Evolutionary conservation across 768 basidiomycete genomes (phyloP), one percentile per base, ranked within the genome.

Genomic region (Amanita fuliginea): DNA sequence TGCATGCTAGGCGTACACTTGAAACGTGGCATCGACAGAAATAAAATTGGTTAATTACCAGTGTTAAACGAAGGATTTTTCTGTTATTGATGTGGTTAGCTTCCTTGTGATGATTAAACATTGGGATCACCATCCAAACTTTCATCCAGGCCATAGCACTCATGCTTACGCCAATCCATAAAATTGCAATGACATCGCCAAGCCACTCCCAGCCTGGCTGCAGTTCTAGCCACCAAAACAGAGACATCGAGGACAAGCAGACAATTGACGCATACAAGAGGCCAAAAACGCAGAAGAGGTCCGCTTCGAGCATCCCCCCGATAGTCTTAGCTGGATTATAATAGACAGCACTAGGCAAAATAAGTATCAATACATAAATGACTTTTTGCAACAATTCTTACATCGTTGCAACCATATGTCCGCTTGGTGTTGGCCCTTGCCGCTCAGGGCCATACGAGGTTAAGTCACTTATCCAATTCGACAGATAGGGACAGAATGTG

Each of bases 391-490:
- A 43, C 19, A 13, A 24, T 35, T 68, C 85, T 60, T 62, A 93
- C 92, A 96, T 77, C 2, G 93, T 93, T 7, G 93, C 90, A 7
- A 95, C 84, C 83, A 95, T 82, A 66, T 96, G 93, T 1, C 83
- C 90, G 52, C 84, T 83, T 8, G 84, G 81, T 11, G 83, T 80
- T 2, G 87, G 86, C n/a, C 64, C 62, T 14, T 64, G 63, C 13
- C 71, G 69, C 7, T 71, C 68, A 52, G 77, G 67, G 37, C 74
- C 71, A 57, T 74, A 69, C 3, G 76, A 69, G 6, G 77, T 68
- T 53, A 83, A 55, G 59, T 81, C 77, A 3, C 81, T 74, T 53
- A 94, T 74, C 42, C 87, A 64, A 6, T 72, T 71, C 8, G 92
- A 82, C 10, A 99, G 71, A 21, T 70, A 67, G 0, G 87, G 82